A percentile compares a stretch with the other conserved stretches of the same genome.
Conservation (phyloP, 306 rosid species). For the Fagus sylvatica region DNA sequence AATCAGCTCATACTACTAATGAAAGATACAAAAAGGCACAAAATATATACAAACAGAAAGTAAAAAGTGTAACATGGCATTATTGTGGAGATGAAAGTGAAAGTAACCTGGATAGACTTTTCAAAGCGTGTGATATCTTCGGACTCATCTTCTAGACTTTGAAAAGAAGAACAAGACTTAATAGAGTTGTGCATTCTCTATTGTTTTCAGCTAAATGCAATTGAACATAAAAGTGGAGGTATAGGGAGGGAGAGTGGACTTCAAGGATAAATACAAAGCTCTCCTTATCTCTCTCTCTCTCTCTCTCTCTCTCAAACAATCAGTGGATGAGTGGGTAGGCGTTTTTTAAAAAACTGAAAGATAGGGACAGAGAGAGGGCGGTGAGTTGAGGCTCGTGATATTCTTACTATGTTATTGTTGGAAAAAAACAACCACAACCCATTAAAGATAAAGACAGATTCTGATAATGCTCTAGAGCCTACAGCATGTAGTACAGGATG, state of each 20-base stretch:
- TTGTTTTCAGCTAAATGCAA: not conserved
- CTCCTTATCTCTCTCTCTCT: conserved; percentile 22
- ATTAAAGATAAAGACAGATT: conserved; percentile 6
- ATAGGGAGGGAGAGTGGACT: conserved; percentile 7
- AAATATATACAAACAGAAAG: not conserved
- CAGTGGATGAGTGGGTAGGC: not conserved
- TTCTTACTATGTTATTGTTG: not conserved
- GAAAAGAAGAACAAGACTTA: conserved; percentile 33
- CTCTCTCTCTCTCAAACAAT: conserved; percentile 1
- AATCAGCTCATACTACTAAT: not conserved
- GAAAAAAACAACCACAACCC: conserved; percentile 30
- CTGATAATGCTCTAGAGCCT: not conserved
- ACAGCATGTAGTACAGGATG: conserved; percentile 19
- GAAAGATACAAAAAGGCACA: not conserved
- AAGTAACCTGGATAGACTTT: conserved; percentile 65
- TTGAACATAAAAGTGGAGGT: conserved; percentile 10
- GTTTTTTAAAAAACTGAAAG: not conserved
- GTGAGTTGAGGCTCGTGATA: conserved; percentile 32
- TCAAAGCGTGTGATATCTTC: conserved; percentile 47
- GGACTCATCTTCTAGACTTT: conserved; percentile 40
- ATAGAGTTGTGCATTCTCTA: conserved; percentile 40
- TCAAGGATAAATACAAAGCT: not conserved
- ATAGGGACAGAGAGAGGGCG: conserved; percentile 15
- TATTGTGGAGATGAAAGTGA: not conserved
- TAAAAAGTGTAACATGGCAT: not conserved